These are phyloP conservation scores for Stereocaulon alpinum DNA, from an alignment of 495 filamentous ascomycete genomes.

Conservation along the genomic window DNA sequence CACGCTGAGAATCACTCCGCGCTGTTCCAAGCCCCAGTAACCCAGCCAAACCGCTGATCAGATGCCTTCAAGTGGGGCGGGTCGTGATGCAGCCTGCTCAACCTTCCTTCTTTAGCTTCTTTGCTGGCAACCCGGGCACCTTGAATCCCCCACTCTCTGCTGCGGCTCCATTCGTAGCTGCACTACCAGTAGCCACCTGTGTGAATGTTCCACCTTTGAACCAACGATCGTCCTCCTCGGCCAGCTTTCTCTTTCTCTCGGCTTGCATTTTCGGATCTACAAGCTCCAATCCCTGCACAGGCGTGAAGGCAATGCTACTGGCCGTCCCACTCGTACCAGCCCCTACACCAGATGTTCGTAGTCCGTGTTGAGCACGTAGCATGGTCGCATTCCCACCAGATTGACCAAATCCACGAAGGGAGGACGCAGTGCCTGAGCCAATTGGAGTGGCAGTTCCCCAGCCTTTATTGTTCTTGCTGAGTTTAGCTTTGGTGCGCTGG, in stretches of 20 bases:
- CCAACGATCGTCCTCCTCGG: conserved; percentile 89
- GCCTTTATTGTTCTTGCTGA: conserved; percentile 91
- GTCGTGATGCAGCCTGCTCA: not conserved
- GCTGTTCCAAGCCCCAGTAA: too few species aligned
- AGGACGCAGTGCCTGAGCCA: conserved; percentile 54
- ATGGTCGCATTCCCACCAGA: conserved; percentile 42
- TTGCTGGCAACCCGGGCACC: conserved; percentile 38
- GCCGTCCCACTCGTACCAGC: conserved; percentile 60
- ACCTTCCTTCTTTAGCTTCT: conserved; percentile 34
- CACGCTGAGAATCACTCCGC: too few species aligned
- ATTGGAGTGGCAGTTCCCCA: conserved; percentile 72
- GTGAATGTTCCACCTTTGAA: conserved; percentile 96
- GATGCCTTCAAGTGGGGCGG: not conserved
- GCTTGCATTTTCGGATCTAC: conserved; percentile 88
- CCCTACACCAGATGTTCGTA: conserved; percentile 67
- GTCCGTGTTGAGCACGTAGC: conserved; percentile 51
- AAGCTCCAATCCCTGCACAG: conserved; percentile 88
- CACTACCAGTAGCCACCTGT: conserved; percentile 53
- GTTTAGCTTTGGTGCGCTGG: conserved; percentile 80
- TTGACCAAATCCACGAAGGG: conserved; percentile 66
- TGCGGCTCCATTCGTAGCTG: conserved; percentile 46
- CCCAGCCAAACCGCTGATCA: not conserved
- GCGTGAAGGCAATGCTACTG: conserved; percentile 83
- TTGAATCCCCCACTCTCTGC: conserved; percentile 40
- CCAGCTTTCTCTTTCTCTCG: conserved; percentile 71